Conservation (phyloP, 768 basidiomycete genomes). For the Naganishia vishniacii region DNA sequence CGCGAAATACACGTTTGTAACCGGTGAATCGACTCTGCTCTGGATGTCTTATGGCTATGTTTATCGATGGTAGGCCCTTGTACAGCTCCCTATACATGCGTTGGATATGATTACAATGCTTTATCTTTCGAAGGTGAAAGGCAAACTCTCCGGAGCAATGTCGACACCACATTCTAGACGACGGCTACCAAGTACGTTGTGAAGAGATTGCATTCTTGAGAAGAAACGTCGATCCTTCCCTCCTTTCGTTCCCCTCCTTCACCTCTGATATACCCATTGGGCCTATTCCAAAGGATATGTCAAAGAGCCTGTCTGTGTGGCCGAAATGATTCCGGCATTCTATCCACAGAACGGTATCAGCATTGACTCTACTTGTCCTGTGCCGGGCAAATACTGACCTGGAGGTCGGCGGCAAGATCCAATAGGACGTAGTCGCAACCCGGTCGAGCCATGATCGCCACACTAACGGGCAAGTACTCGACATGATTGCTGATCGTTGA, state of each 20-base stretch:
- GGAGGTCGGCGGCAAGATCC: constrained; percentile 37
- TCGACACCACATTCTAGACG: no score
- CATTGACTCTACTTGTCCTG: no score
- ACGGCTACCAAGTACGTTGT: no score
- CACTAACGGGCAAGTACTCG: constrained; percentile 41
- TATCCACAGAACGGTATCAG: background rate
- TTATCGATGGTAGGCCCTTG: no score
- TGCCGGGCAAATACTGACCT: constrained; percentile 27
- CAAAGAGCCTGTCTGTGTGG: constrained; percentile 1
- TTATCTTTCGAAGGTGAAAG: no score
- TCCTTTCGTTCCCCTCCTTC: background rate
- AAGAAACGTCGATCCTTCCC: background rate
- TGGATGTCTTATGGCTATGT: no score
- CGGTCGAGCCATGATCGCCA: constrained; percentile 33
- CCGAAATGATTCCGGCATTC: constrained; percentile 21
- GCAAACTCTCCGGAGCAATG: no score
- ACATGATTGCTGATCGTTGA: constrained; percentile 32
- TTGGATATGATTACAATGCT: no score
- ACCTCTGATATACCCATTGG: background rate
- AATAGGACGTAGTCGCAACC: constrained; percentile 42
- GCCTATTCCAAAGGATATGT: background rate
- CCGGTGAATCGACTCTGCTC: no score
- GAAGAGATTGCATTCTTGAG: no score
- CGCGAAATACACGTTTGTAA: no score
- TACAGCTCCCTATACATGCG: no score